Conservation (phyloP, 768 basidiomycete species). For the Russula virescens region DNA sequence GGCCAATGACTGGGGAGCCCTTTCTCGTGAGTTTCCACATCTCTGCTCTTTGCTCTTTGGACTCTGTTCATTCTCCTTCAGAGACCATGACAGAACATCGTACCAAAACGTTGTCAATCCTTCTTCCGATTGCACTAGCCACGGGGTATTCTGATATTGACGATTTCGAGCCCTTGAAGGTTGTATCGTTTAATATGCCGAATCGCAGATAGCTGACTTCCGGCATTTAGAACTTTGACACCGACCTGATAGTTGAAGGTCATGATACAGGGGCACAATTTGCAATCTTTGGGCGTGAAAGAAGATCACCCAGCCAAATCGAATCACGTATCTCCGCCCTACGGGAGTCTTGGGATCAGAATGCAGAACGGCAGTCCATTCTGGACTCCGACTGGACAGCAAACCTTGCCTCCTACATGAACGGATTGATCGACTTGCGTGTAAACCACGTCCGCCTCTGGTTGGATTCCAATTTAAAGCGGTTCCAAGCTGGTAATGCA, state of each 20-base stretch:
- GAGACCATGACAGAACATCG: conserved; percentile 48
- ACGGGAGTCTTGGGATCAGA: conserved; percentile 31
- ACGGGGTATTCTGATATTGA: conserved; percentile 44
- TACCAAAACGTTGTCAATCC: conserved; percentile 31
- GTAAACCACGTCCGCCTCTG: conserved; percentile 45
- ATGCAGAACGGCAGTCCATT: conserved; percentile 31
- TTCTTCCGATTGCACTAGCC: conserved; percentile 44
- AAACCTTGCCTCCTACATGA: conserved; percentile 37
- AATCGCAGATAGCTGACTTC: neutral
- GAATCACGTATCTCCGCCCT: conserved; percentile 27
- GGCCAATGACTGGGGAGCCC: conserved; percentile 63
- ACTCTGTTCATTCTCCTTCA: conserved; percentile 21
- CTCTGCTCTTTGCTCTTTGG: neutral
- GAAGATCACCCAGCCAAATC: conserved; percentile 23
- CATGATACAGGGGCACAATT: conserved; percentile 36
- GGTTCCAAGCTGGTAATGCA: conserved; percentile 43
- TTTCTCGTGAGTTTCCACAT: conserved; percentile 47
- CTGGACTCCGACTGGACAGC: conserved; percentile 41
- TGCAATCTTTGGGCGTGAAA: conserved; percentile 27
- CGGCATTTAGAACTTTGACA: conserved; percentile 45
- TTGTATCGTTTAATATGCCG: conserved; percentile 19
- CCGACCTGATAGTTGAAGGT: conserved; percentile 37
- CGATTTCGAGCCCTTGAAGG: conserved; percentile 47
- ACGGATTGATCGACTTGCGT: conserved; percentile 38
- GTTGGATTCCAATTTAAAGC: conserved; percentile 43